A percentile compares a stretch with the other conserved stretches of the same genome.
phyloP scores from a whole-genome alignment of 169 alveolate species.

The Cryptosporidium meleagridis region DNA sequence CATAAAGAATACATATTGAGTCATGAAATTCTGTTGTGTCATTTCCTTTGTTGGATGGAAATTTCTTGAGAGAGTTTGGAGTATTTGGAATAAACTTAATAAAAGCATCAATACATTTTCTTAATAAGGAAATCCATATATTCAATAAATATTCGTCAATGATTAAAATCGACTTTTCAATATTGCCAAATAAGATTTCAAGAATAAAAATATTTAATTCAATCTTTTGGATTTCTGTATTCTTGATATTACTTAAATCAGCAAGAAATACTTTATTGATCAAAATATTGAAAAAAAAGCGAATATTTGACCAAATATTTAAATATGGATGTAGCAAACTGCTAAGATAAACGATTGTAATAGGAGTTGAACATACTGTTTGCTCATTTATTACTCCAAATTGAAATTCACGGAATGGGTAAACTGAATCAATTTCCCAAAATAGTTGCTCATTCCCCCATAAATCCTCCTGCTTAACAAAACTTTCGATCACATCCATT shows the following conservation, averaged over 20 bases:
- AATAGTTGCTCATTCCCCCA: constrained; percentile 53
- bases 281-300: constrained; percentile 29
- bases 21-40: neutral
- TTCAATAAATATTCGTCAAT: constrained; percentile 32
- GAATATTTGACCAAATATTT: constrained; percentile 41
- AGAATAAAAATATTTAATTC: constrained; percentile 34
- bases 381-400: constrained; percentile 25
- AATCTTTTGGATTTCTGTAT: neutral
- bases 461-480: constrained; percentile 14
- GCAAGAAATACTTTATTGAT: constrained; percentile 6
- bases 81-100: constrained; percentile 22
- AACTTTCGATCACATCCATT: neutral
- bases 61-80: neutral
- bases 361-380: constrained; percentile 6
- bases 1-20: neutral
- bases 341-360: constrained; percentile 41
- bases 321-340: constrained; percentile 21
- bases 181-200: constrained; percentile 12
- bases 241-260: neutral
- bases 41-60: neutral
- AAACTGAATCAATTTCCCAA: constrained; percentile 48
- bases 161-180: constrained; percentile 46
- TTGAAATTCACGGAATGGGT: constrained; percentile 49
- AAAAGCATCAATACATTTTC: constrained; percentile 51
- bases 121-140: constrained; percentile 46